Conservation (phyloP, 192 early-diverging fungal species). For the Rhizoclosmatium sp. region DNA sequence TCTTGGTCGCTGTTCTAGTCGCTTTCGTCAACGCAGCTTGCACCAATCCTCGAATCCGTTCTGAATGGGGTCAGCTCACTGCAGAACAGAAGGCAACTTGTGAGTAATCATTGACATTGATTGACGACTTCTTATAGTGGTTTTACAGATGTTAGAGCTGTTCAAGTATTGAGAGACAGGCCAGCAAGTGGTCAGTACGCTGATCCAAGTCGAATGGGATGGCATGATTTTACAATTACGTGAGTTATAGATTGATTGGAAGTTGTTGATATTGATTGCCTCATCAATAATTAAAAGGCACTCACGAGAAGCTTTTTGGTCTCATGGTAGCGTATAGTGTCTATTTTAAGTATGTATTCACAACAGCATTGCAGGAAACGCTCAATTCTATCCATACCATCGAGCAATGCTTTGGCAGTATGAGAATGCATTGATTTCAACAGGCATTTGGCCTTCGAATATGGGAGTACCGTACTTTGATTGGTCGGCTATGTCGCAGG, state of each 20-base stretch:
- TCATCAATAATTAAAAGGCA: not conserved
- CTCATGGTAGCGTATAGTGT: not conserved
- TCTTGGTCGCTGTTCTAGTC: not conserved
- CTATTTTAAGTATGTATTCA: not conserved
- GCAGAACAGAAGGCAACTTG: slow-evolving; percentile 4
- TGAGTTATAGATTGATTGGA: not conserved
- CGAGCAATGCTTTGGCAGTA: slow-evolving; percentile 31
- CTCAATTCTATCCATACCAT: slow-evolving; percentile 37
- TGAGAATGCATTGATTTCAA: slow-evolving; percentile 24
- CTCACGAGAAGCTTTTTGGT: slow-evolving; percentile 12
- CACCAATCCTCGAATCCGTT: slow-evolving; percentile 11
- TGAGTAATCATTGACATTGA: not conserved
- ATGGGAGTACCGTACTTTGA: slow-evolving; percentile 29
- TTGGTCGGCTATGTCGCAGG: slow-evolving; percentile 30
- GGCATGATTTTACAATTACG: slow-evolving; percentile 23
- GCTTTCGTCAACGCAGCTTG: not conserved
- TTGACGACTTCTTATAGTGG: too few relatives aligned
- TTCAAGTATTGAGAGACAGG: not conserved
- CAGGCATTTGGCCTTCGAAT: slow-evolving; percentile 19
- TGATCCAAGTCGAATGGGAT: slow-evolving; percentile 6
- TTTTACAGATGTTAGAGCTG: not conserved
- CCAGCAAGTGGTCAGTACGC: slow-evolving; percentile 18
- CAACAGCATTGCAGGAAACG: not conserved
- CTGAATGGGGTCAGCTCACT: not conserved
- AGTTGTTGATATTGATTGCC: not conserved